Percentiles rank a stretch among this genome's conserved stretches.
phyloP scores from a whole-genome alignment of 441 rosid species.

The Gossypium schwendimanii region DNA sequence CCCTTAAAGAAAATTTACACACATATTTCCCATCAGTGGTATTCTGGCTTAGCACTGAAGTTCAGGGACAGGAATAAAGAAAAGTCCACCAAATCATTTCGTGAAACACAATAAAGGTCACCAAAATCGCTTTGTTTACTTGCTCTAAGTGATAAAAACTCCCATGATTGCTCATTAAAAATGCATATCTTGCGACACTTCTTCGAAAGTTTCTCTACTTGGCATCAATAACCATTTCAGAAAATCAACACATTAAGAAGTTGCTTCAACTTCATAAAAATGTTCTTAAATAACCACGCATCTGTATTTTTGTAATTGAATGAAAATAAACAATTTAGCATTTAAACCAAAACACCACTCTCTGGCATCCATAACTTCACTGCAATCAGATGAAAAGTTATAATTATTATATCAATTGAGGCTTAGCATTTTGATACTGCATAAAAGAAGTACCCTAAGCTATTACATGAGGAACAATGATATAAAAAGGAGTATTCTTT shows the following conservation, averaged over 20 bases:
- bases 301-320: not conserved
- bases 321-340: not conserved
- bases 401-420: not conserved
- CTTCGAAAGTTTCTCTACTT: not conserved
- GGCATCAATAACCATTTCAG: slow-evolving; percentile 3
- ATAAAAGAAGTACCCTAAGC: not conserved
- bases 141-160: not conserved
- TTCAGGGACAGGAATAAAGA: not conserved
- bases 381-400: not conserved
- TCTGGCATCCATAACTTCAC: not conserved
- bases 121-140: not conserved
- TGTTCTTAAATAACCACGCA: not conserved
- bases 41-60: slow-evolving; percentile 7
- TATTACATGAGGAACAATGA: not conserved
- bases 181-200: not conserved
- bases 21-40: not conserved
- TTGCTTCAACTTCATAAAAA: not conserved
- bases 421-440: not conserved
- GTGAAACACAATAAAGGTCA: not conserved
- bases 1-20: not conserved
- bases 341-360: not conserved
- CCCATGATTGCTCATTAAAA: not conserved
- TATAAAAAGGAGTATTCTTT: not conserved
- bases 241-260: not conserved
- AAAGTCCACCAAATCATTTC: not conserved